These are phyloP conservation scores for Ascosphaera acerosa DNA, from an alignment of 2,329 filamentous ascomycete genomes.

Conservation along the genomic window DNA sequence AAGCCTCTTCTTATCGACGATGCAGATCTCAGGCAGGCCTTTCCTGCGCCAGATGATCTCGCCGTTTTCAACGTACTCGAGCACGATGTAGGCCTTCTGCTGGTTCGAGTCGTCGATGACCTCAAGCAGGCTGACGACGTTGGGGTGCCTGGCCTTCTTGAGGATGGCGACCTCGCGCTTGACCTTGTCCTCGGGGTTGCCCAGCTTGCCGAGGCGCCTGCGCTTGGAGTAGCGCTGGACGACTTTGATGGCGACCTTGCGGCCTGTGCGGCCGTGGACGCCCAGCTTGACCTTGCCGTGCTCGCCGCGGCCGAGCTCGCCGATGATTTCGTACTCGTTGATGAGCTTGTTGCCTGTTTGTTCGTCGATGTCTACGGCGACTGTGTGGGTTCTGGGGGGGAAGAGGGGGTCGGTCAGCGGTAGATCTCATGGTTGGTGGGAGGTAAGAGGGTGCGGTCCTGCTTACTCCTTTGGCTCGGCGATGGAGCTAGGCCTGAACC, in stretches of 20 bases:
- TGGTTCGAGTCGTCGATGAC: conserved; percentile 92
- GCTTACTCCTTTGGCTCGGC: too few species aligned
- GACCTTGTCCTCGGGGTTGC: conserved; percentile 44
- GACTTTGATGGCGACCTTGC: conserved; percentile 92
- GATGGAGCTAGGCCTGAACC: neutral
- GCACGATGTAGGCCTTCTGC: conserved; percentile 94
- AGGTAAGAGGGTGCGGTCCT: too few species aligned
- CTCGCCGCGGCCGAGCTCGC: conserved; percentile 84
- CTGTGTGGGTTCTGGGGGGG: conserved; percentile 51
- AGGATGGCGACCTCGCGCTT: conserved; percentile 94
- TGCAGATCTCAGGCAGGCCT: conserved; percentile 57
- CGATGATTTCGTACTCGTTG: conserved; percentile 92
- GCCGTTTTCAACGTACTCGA: conserved; percentile 83
- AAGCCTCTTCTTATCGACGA: conserved; percentile 56
- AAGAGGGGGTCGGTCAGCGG: too few species aligned
- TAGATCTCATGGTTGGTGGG: too few species aligned
- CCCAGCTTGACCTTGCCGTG: conserved; percentile 97
- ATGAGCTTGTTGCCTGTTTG: conserved; percentile 85
- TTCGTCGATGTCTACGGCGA: conserved; percentile 68
- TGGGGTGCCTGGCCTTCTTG: conserved; percentile 94
- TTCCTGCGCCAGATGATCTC: conserved; percentile 89
- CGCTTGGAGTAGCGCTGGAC: conserved; percentile 90
- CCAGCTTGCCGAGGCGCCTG: conserved; percentile 54
- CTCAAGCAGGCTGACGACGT: conserved; percentile 83
- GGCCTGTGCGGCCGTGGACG: conserved; percentile 46